Percentiles rank a stretch among this genome's conserved stretches.
Evolutionary conservation across 2,329 filamentous ascomycete species (phyloP).

Genomic region (Dactylellina drechsleri): DNA sequence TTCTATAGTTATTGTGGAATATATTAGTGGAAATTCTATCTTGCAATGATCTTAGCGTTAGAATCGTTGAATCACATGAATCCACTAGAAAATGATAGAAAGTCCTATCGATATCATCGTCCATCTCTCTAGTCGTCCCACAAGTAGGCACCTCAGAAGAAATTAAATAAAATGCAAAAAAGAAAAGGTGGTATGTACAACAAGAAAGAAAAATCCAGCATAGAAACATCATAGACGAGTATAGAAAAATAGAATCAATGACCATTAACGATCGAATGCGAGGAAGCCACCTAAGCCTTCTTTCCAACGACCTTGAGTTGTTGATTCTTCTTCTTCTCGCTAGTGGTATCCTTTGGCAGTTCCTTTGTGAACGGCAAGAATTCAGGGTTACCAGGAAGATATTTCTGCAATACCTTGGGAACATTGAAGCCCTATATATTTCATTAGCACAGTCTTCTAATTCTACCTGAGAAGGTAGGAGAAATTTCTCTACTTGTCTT

Average conservation of each 20-base stretch:
- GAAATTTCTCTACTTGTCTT: slow-evolving; percentile 43
- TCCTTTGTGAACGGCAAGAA: slow-evolving; percentile 91
- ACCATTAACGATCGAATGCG: not conserved
- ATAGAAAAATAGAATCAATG: not conserved
- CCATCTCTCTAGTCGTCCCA: not conserved
- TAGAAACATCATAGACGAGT: not conserved
- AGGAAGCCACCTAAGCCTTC: slow-evolving; percentile 22
- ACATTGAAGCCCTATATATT: slow-evolving; percentile 74
- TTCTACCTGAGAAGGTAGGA: not conserved
- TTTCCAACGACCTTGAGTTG: slow-evolving; percentile 54
- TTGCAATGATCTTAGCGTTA: not conserved
- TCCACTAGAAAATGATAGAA: not conserved
- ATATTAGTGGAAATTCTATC: too few species aligned
- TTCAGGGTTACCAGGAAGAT: slow-evolving; percentile 86
- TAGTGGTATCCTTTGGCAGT: slow-evolving; percentile 78
- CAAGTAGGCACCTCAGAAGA: not conserved
- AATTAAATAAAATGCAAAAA: slow-evolving; percentile 5
- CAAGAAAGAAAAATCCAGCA: not conserved
- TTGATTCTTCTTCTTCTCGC: slow-evolving; percentile 66
- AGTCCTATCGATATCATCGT: not conserved
- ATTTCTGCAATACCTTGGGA: slow-evolving; percentile 85
- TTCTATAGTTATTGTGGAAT: too few species aligned
- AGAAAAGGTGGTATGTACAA: slow-evolving; percentile 41
- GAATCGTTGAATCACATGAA: not conserved
- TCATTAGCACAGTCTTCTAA: slow-evolving; percentile 52